Evolutionary conservation across 78 protist species (phyloP), one percentile per base, ranked within the genome.

Genomic region (Cavenderia fasciculata): DNA sequence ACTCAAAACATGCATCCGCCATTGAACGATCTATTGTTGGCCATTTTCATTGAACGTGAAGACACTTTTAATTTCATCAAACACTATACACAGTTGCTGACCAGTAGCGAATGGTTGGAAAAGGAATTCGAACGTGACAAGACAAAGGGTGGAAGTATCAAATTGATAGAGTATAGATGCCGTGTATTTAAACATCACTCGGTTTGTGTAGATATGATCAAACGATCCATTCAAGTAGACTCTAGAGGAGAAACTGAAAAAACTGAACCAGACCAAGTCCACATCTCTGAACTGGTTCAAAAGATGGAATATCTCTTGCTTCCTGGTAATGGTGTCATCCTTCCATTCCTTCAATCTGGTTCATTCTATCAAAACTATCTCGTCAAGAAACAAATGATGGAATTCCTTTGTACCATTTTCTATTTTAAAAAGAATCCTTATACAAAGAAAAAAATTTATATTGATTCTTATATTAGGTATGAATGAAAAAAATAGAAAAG

Each of bases 401-500:
- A 87, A 12, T 49, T 87, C 25, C 40, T 74, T 33, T 47, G 25
- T 57, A 68, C 41, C 21, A 72, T 87, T 16, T 87, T 87, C 36
- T 29, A 21, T 6, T 69, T 87, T 43, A 87, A 87, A 43, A 62
- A 41, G 40, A 71, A 59, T 49, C 94, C 89, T 14, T 90, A 78
- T 29, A 57, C 86, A 2, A 77, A 78, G 41, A 90, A 90, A 47
- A 70, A 74, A 70, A 14, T 90, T 7, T 90, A 78, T 38, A 69
- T 90, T 21, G 94, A 90, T 79, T 85, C 87, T 31, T 90, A 90
- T 59, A 90, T 90, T 23, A 74, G 87, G 87, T 79, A 69, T 19
- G 59, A 47, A 14, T 36, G 43, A 14, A 38, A 38, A 38, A 10
- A 16, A 27, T 12, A 2, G 36, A 27, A 10, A 31, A 61, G n/a